phyloP scores from a whole-genome alignment of 2,329 filamentous ascomycete genomes.

The Fusarium luffae region DNA sequence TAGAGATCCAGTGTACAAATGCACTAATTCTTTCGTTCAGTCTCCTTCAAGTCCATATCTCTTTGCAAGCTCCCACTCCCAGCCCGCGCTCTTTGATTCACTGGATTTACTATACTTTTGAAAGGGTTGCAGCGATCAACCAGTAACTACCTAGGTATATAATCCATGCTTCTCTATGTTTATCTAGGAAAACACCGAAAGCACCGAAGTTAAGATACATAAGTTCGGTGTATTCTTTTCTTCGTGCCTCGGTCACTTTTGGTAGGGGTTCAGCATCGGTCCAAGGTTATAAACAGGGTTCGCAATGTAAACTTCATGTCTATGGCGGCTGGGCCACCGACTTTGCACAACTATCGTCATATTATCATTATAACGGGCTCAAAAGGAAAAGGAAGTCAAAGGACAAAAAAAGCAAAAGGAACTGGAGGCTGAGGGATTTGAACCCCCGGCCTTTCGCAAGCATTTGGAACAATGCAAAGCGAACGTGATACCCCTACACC shows the following conservation, averaged over 20 bases:
- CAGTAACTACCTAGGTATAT: background rate
- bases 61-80: background rate
- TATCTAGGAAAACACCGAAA: background rate
- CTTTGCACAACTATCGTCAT: background rate
- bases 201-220: background rate
- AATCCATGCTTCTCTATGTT: background rate
- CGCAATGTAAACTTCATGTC: background rate
- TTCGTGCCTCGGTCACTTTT: background rate
- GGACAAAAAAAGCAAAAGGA: background rate
- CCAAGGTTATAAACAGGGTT: background rate
- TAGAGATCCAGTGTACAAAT: background rate
- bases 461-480: constrained; percentile 40
- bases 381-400: background rate
- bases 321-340: background rate
- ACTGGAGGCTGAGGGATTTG: constrained; percentile 48
- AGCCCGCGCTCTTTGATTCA: no score
- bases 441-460: constrained; percentile 47
- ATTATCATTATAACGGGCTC: background rate
- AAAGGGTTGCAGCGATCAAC: background rate
- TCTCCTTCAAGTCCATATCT: background rate
- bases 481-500: constrained; percentile 47
- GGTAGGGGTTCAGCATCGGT: background rate
- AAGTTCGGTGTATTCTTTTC: background rate
- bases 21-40: background rate
- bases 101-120: background rate